Base-by-base conservation (phyloP, 2,329 filamentous ascomycete species). In the Claviceps sp. region DNA sequence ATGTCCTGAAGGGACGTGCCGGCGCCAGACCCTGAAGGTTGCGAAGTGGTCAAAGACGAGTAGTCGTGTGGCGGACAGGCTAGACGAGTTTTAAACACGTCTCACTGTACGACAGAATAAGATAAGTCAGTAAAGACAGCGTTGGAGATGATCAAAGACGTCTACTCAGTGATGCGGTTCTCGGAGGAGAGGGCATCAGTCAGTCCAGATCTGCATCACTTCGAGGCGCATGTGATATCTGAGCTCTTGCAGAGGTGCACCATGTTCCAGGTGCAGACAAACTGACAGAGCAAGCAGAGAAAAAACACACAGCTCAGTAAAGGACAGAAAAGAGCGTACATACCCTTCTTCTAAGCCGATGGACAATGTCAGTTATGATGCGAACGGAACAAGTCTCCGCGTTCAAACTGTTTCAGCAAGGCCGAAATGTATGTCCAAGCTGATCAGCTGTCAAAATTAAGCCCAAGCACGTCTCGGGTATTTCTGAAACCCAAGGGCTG, bases 1-100 rank as follows among this genome's bases (percentile, higher is more conserved):
- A 55, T 54, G 52, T 50, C 50, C 41, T 43, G 37, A 50, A 41
- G 44, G 40, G 26, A 56, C 11, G 34, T 50, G 19, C 47, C 53
- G 39, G 50, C 47, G 47, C 50, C 43, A n/a, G 43, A 47, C 53
- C 47, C 47, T 43, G 53, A 4, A 52, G 26, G 52, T 30, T 54
- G 54, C 52, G 46, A 45, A 45, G 49, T 40, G 43, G 6, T n/a
- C 24, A 26, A 17, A 48, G 47, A 47, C 42, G 24, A 50, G 42
- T 37, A 50, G 34, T 16, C 40, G 30, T 24, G 30, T 38, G 48
- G 26, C 40, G 13, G 16, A 50, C 39, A 26, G 40, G 37, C 34
- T 16, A 22, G 47, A 44, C 42, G 2, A 44, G 17, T 17, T 24
- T 49, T n/a, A 13, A 30, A 16, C 48, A 43, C 22, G 34, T 50